phyloP scores from a whole-genome alignment of 2,329 filamentous ascomycete species.

The Fusarium circinatum region DNA sequence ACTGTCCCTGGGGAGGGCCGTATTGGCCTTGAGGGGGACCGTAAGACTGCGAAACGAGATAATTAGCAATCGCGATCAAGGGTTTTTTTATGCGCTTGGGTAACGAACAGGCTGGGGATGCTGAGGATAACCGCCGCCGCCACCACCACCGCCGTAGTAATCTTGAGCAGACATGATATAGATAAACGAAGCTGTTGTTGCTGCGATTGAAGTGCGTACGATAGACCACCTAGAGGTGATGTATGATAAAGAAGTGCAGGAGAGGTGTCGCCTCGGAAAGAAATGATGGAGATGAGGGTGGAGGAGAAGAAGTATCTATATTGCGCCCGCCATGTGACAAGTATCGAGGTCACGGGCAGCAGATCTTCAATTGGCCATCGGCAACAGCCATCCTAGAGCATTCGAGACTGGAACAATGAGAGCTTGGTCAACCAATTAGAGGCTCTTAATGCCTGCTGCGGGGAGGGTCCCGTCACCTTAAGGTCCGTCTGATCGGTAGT shows the following conservation, averaged over 20 bases:
- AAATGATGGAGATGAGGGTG: background rate
- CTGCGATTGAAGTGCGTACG: constrained; percentile 1
- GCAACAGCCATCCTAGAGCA: background rate
- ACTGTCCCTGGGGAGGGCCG: constrained; percentile 45
- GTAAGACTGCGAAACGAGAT: constrained; percentile 41
- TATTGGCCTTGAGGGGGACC: constrained; percentile 44
- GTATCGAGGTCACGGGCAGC: constrained; percentile 18
- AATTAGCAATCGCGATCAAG: constrained; percentile 23
- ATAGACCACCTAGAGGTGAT: background rate
- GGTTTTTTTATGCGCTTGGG: background rate
- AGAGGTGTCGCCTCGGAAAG: background rate
- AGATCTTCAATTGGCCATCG: constrained; percentile 15
- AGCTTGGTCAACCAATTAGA: constrained; percentile 12
- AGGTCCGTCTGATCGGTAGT: constrained; percentile 9
- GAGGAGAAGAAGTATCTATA: background rate
- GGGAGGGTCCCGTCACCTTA: background rate
- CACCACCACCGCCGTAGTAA: constrained; percentile 52
- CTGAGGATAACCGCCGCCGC: constrained; percentile 50
- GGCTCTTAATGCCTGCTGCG: background rate
- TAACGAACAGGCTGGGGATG: constrained; percentile 53
- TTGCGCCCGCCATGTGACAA: constrained; percentile 6
- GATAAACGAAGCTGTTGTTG: background rate
- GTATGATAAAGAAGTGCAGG: background rate
- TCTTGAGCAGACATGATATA: constrained; percentile 54
- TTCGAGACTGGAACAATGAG: background rate